phyloP scores from a whole-genome alignment of 2,329 filamentous ascomycete species.

The Beauveria scarabaeidicola region DNA sequence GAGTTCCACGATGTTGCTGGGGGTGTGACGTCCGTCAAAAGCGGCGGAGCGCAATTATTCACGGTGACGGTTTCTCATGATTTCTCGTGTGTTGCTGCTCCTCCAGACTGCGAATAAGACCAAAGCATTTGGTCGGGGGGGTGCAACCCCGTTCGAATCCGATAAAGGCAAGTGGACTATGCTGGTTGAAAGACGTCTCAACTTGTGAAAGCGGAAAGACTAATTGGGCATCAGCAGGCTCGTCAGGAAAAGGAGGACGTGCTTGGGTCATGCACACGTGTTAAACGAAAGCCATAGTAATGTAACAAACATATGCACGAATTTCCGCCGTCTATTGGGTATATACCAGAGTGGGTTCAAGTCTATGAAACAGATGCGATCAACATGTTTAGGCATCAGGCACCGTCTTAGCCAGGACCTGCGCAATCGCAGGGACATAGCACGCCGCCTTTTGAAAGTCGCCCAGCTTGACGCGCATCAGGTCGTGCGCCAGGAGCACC shows the following conservation, averaged over 20 bases:
- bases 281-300: not conserved
- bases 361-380: not conserved
- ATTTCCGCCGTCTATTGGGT: not conserved
- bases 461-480: conserved; percentile 64
- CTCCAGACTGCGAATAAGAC: not conserved
- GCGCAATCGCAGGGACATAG: conserved; percentile 48
- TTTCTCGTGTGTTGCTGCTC: too few relatives aligned
- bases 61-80: too few relatives aligned
- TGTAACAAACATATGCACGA: too few relatives aligned
- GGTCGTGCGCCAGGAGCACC: conserved; percentile 68
- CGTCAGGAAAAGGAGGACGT: too few relatives aligned
- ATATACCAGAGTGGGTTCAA: conserved; percentile 1
- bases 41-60: too few relatives aligned
- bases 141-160: not conserved
- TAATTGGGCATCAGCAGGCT: not conserved
- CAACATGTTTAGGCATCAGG: not conserved
- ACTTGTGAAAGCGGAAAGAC: not conserved
- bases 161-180: not conserved
- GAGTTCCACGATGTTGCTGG: not conserved
- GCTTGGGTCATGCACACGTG: not conserved
- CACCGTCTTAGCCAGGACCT: conserved; percentile 38
- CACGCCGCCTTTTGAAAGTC: conserved; percentile 60
- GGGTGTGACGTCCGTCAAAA: too few relatives aligned
- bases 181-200: not conserved
- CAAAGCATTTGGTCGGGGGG: too few relatives aligned